A percentile compares a stretch with the other conserved stretches of the same genome.
These are phyloP conservation scores for Teunomyces lycoperdinae DNA, from an alignment of 805 yeast species.

Conservation along the genomic window DNA sequence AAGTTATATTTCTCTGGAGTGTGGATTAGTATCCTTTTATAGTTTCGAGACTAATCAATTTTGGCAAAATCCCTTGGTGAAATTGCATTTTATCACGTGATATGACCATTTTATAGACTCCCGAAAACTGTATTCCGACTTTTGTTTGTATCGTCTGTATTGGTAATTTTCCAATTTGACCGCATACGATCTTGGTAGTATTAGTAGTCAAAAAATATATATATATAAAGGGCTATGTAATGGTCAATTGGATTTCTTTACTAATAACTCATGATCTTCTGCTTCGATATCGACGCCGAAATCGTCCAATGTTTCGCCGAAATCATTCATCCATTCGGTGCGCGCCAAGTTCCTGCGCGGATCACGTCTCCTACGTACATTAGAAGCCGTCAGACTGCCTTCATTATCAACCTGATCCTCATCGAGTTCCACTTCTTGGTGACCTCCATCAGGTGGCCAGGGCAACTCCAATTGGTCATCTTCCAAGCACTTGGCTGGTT, in stretches of 20 bases:
- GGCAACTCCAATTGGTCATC: slow-evolving; percentile 66
- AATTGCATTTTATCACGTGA: slow-evolving; percentile 4
- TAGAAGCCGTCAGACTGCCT: slow-evolving; percentile 2
- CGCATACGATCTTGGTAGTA: too few species aligned
- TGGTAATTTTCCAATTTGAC: too few species aligned
- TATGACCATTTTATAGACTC: not conserved
- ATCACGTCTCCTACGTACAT: slow-evolving; percentile 31
- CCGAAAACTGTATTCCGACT: too few species aligned
- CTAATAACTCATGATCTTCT: slow-evolving; percentile 34
- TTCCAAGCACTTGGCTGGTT: slow-evolving; percentile 46
- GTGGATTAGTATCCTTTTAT: not conserved
- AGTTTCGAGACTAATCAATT: not conserved
- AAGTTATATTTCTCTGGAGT: not conserved
- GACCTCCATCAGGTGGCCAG: slow-evolving; percentile 92
- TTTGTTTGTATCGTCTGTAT: too few species aligned
- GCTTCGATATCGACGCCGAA: slow-evolving; percentile 83
- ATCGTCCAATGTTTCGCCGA: slow-evolving; percentile 83
- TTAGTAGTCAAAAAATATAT: too few species aligned
- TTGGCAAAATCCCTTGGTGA: not conserved
- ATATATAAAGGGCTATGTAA: too few species aligned
- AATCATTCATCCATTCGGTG: slow-evolving; percentile 64
- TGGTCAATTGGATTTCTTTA: slow-evolving; percentile 1
- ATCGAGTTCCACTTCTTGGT: slow-evolving; percentile 26
- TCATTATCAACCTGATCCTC: slow-evolving; percentile 8
- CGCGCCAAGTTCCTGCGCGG: slow-evolving; percentile 37